These are phyloP conservation scores for Monosporozyma aerobia DNA, from an alignment of 805 yeast genomes.

Conservation along the genomic window DNA sequence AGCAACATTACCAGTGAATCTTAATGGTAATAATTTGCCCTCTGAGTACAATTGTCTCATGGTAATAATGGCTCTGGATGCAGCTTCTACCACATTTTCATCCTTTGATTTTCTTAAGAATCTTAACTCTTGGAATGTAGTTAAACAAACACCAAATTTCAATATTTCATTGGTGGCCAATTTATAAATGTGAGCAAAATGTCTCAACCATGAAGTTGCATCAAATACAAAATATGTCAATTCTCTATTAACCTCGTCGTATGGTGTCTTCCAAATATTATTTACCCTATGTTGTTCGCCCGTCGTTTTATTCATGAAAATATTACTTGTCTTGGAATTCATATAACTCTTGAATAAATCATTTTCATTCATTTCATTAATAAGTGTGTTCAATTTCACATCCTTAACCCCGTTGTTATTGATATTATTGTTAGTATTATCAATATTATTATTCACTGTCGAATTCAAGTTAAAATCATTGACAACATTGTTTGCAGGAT, in stretches of 20 bases:
- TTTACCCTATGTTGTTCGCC: constrained; percentile 2
- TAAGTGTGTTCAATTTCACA: background rate
- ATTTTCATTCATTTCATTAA: constrained; percentile 2
- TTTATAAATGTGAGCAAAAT: constrained; percentile 67
- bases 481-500: background rate
- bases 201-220: constrained; percentile 74
- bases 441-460: background rate
- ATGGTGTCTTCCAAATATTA: background rate
- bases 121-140: constrained; percentile 70
- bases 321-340: constrained; percentile 3
- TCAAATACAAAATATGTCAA: constrained; percentile 57
- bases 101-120: constrained; percentile 63
- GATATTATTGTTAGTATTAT: background rate
- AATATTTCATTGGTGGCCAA: constrained; percentile 53
- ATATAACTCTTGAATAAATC: constrained; percentile 14
- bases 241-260: constrained; percentile 39
- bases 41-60: constrained; percentile 56
- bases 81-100: constrained; percentile 67
- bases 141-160: constrained; percentile 56
- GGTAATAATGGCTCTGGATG: constrained; percentile 70
- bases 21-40: constrained; percentile 45
- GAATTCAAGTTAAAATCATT: background rate
- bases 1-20: constrained; percentile 64
- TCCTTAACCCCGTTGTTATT: background rate
- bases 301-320: background rate